Conservation (phyloP, 2,329 filamentous ascomycete genomes). For the Thermothelomyces thermophilus region DNA sequence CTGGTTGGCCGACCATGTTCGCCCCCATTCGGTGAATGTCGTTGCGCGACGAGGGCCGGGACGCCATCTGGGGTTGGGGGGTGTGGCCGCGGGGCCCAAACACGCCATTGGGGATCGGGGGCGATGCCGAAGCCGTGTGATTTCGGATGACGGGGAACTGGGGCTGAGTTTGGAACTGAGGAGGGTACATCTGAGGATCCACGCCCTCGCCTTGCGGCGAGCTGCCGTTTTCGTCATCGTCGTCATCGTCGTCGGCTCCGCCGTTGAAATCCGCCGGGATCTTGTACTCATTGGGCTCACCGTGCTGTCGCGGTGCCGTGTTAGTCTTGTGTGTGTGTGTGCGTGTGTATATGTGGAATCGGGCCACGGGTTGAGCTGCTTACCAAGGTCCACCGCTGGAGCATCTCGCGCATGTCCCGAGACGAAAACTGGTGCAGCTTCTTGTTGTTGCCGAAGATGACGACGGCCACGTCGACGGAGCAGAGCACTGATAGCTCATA, state of each 20-base stretch:
- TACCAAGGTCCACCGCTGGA: slow-evolving; percentile 86
- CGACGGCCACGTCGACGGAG: slow-evolving; percentile 95
- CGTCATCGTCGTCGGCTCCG: slow-evolving; percentile 78
- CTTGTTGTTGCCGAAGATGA: slow-evolving; percentile 98
- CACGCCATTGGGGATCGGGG: slow-evolving; percentile 74
- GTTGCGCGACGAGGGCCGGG: slow-evolving; percentile 73
- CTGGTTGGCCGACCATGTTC: slow-evolving; percentile 60
- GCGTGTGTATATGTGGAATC: background rate
- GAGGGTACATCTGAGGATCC: slow-evolving; percentile 58
- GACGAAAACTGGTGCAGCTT: slow-evolving; percentile 98
- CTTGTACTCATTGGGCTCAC: slow-evolving; percentile 90
- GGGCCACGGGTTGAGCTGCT: slow-evolving; percentile 34
- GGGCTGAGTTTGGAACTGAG: slow-evolving; percentile 59
- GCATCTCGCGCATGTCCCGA: slow-evolving; percentile 82
- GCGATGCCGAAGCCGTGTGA: slow-evolving; percentile 77
- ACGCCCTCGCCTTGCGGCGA: slow-evolving; percentile 60
- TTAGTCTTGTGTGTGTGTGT: no score
- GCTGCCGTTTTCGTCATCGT: slow-evolving; percentile 67
- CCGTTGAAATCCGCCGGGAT: slow-evolving; percentile 88
- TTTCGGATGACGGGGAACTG: slow-evolving; percentile 71
- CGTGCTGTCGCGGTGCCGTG: slow-evolving; percentile 57
- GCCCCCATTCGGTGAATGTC: slow-evolving; percentile 69
- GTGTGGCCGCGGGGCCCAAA: slow-evolving; percentile 65
- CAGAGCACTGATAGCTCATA: slow-evolving; percentile 97
- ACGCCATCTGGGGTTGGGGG: slow-evolving; percentile 69